phyloP scores from a whole-genome alignment of 2,329 filamentous ascomycete species.

The Knoxdaviesia proteae region DNA sequence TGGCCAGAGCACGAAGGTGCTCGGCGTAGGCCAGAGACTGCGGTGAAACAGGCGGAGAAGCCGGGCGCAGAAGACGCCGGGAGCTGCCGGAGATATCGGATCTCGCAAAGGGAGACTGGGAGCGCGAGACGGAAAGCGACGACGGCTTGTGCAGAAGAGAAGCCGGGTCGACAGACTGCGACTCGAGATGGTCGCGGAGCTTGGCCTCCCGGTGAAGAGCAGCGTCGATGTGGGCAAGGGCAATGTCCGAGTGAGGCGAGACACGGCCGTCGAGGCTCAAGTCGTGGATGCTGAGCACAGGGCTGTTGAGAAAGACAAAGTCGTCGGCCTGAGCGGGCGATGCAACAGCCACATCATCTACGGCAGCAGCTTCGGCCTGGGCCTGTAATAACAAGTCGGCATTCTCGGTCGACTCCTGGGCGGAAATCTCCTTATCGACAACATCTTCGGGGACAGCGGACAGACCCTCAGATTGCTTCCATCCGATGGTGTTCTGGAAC shows the following conservation, averaged over 20 bases:
- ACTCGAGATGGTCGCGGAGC: slow-evolving; percentile 21
- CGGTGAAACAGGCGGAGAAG: slow-evolving; percentile 38
- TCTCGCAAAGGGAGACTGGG: slow-evolving; percentile 14
- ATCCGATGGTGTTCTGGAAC: slow-evolving; percentile 72
- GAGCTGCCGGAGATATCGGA: too few relatives aligned
- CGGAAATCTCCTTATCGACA: too few relatives aligned
- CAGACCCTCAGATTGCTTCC: slow-evolving; percentile 31
- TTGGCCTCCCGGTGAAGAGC: slow-evolving; percentile 63
- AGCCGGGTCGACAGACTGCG: slow-evolving; percentile 7
- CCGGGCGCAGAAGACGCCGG: slow-evolving; percentile 23
- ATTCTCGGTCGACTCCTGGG: slow-evolving; percentile 21
- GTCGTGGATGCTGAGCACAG: slow-evolving; percentile 1
- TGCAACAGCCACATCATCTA: slow-evolving; percentile 13
- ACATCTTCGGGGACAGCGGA: too few relatives aligned
- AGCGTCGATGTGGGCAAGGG: slow-evolving; percentile 66
- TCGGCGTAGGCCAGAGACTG: slow-evolving; percentile 55
- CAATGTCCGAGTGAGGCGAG: slow-evolving; percentile 27
- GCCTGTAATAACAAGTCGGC: slow-evolving; percentile 40
- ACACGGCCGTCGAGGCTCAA: slow-evolving; percentile 10
- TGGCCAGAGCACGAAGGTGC: slow-evolving; percentile 54
- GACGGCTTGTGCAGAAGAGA: slow-evolving; percentile 7
- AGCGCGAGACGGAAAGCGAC: slow-evolving; percentile 20
- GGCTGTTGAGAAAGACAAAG: background rate
- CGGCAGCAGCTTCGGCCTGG: slow-evolving; percentile 22
- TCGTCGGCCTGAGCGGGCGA: slow-evolving; percentile 8